Conservation (phyloP, 164 flowering plant species). For the Dillenia suffruticosa region DNA sequence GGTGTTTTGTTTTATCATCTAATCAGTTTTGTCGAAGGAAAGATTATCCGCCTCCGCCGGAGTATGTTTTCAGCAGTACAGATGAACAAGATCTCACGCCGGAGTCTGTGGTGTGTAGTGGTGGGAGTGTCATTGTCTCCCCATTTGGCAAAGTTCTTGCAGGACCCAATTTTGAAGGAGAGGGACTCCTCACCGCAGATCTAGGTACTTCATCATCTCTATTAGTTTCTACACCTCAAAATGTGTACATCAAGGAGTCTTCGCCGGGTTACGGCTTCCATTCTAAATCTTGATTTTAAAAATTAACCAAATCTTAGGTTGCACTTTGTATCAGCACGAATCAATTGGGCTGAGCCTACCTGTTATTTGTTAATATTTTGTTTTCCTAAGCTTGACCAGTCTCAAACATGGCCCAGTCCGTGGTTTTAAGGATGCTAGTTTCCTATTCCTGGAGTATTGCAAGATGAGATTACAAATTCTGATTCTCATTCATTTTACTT, state of each 20-base stretch:
- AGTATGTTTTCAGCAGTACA: conserved; percentile 43
- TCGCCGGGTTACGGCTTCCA: too few species aligned
- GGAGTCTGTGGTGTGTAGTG: conserved; percentile 82
- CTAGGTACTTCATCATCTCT: conserved; percentile 16
- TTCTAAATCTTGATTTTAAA: too few species aligned
- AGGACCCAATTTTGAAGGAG: conserved; percentile 70
- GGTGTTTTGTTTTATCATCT: conserved; percentile 85
- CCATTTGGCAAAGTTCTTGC: conserved; percentile 65
- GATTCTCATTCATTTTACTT: background rate
- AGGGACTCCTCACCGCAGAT: conserved; percentile 57
- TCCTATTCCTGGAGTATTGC: too few species aligned
- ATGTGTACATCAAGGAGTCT: too few species aligned
- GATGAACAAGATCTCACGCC: conserved; percentile 53
- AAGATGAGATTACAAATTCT: background rate
- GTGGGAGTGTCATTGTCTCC: conserved; percentile 77
- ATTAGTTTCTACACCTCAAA: too few species aligned
- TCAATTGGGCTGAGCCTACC: too few species aligned
- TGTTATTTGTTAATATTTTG: too few species aligned
- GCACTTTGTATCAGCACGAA: too few species aligned
- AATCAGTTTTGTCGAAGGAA: conserved; percentile 85
- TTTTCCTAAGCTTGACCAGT: background rate
- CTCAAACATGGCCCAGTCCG: background rate
- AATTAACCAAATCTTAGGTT: too few species aligned
- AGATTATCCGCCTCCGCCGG: conserved; percentile 85
- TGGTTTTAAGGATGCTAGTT: too few species aligned